phyloP scores from a whole-genome alignment of 306 rosid genomes.

The Astragalus glycyphyllos region DNA sequence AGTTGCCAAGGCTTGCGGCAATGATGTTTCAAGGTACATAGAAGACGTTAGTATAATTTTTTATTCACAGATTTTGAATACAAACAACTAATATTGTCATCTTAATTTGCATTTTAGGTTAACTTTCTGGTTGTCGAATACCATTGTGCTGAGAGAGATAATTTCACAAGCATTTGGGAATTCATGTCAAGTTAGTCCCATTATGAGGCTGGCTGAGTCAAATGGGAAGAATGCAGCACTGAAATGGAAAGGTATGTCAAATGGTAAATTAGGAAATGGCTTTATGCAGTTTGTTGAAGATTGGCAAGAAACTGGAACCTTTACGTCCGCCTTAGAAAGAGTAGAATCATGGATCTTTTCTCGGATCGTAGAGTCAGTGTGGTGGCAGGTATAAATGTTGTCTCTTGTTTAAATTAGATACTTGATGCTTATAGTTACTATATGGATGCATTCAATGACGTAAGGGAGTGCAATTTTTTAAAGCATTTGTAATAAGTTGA shows the following conservation, averaged over 20 bases:
- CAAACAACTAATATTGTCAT: conserved; percentile 35
- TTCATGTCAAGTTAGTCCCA: conserved; percentile 60
- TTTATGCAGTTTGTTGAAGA: conserved; percentile 60
- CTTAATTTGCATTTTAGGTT: conserved; percentile 59
- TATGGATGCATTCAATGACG: conserved; percentile 24
- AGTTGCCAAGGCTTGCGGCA: conserved; percentile 94
- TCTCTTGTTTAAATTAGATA: conserved; percentile 18
- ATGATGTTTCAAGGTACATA: conserved; percentile 86
- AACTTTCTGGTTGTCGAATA: conserved; percentile 93
- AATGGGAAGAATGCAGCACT: conserved; percentile 53
- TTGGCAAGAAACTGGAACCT: conserved; percentile 97
- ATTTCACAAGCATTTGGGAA: conserved; percentile 75
- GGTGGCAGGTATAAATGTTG: conserved; percentile 92
- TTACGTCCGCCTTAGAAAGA: conserved; percentile 71
- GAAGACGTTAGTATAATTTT: conserved; percentile 17
- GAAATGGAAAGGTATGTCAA: conserved; percentile 64
- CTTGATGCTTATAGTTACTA: conserved; percentile 29
- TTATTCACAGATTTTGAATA: conserved; percentile 17
- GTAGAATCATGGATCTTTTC: conserved; percentile 97
- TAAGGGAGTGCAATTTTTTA: not conserved
- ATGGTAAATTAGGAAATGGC: conserved; percentile 59
- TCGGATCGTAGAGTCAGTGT: conserved; percentile 94
- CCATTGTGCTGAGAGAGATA: conserved; percentile 81
- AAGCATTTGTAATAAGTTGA: conserved; percentile 20
- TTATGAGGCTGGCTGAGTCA: conserved; percentile 53